Conservation (phyloP, 176 grass and related monocot species). For the Microstegium vimineum region DNA sequence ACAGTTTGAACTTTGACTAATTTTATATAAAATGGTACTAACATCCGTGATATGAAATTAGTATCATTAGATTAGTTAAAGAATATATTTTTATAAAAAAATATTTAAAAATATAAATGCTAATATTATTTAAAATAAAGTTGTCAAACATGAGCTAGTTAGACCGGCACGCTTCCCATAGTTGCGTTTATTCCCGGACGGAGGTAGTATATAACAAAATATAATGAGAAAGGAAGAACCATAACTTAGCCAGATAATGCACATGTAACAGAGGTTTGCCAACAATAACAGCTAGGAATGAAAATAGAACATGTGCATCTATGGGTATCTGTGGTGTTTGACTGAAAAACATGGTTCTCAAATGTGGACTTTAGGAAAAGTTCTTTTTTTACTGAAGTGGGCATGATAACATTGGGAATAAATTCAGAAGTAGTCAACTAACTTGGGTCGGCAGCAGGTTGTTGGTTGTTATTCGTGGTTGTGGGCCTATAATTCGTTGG, state of each 20-base stretch:
- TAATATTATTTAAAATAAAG: too few relatives aligned
- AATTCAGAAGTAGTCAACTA: constrained; percentile 28
- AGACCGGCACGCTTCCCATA: too few relatives aligned
- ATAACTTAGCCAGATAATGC: background rate
- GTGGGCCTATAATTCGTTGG: constrained; percentile 53
- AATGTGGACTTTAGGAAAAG: background rate
- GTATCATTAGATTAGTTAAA: too few relatives aligned
- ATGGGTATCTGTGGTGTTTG: background rate
- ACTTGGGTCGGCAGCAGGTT: constrained; percentile 55
- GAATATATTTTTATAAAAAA: too few relatives aligned
- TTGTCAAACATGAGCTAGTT: too few relatives aligned
- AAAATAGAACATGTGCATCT: background rate
- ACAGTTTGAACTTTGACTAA: too few relatives aligned
- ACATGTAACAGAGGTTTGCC: background rate
- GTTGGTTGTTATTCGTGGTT: constrained; percentile 36
- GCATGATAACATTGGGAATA: background rate
- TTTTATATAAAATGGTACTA: too few relatives aligned
- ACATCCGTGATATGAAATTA: too few relatives aligned
- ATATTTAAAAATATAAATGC: too few relatives aligned
- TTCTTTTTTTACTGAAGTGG: background rate
- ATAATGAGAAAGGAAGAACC: background rate
- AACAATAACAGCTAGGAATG: background rate
- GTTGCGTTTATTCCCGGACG: too few relatives aligned
- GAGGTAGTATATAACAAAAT: background rate
- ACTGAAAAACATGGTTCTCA: constrained; percentile 2